These are phyloP conservation scores for Pseudohalonectria lignicola DNA, from an alignment of 2,329 filamentous ascomycete genomes.

Conservation along the genomic window DNA sequence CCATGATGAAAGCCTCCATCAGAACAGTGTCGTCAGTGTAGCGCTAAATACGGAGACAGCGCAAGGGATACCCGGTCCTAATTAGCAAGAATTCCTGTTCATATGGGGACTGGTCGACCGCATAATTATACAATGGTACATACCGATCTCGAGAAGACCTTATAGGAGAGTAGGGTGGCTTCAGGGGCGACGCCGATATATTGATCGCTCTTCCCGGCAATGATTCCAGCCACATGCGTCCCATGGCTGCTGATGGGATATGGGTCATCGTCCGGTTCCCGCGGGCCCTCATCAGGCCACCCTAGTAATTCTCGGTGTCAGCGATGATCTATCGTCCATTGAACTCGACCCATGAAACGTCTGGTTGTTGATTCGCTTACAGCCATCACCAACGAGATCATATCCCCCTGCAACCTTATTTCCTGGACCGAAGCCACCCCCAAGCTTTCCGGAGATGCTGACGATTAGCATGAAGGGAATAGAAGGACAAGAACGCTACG, in stretches of 20 bases:
- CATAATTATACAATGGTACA: too few species aligned
- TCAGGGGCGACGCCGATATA: conserved; percentile 14
- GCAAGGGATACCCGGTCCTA: too few species aligned
- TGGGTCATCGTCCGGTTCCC: conserved; percentile 12
- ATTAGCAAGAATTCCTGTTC: too few species aligned
- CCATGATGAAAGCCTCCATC: conserved; percentile 22
- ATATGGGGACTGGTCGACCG: too few species aligned
- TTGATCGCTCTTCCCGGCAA: conserved; percentile 10
- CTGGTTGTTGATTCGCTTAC: conserved; percentile 5
- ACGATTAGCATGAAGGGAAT: not conserved
- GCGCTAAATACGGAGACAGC: conserved; percentile 2
- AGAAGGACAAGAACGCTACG: not conserved
- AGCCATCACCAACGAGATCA: conserved; percentile 12
- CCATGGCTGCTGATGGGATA: conserved; percentile 12
- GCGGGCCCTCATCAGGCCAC: too few species aligned
- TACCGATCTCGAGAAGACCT: conserved; percentile 15
- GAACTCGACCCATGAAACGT: too few species aligned
- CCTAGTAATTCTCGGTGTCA: too few species aligned
- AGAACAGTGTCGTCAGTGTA: conserved; percentile 15
- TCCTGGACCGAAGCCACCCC: conserved; percentile 11
- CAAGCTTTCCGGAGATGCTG: conserved; percentile 17
- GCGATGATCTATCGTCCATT: too few species aligned
- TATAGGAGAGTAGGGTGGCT: conserved; percentile 12
- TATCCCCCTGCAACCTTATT: conserved; percentile 13
- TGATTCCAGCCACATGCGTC: conserved; percentile 15